These are phyloP conservation scores for Sporothrix variecibatus DNA, from an alignment of 2,329 filamentous ascomycete genomes.

Conservation along the genomic window DNA sequence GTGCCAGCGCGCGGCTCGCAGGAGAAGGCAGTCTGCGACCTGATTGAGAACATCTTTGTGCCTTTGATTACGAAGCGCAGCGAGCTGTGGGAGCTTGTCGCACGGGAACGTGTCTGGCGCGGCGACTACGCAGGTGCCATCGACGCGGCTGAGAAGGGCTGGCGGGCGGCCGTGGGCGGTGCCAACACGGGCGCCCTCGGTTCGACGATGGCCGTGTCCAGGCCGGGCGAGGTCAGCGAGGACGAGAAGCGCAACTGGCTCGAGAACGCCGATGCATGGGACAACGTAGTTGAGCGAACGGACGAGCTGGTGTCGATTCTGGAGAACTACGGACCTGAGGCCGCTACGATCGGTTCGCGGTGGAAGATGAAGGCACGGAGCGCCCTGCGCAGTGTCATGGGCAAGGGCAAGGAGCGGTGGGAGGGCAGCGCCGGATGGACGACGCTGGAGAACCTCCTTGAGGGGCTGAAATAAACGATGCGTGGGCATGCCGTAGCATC, in stretches of 20 bases:
- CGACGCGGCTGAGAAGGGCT: conserved; percentile 84
- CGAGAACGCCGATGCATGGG: conserved; percentile 66
- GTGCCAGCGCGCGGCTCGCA: conserved; percentile 59
- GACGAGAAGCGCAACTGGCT: conserved; percentile 53
- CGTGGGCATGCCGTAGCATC: neutral
- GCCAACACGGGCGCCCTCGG: conserved; percentile 38
- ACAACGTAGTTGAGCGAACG: conserved; percentile 73
- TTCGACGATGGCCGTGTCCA: conserved; percentile 44
- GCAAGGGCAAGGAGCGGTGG: conserved; percentile 79
- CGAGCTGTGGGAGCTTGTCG: conserved; percentile 74
- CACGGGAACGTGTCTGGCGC: conserved; percentile 72
- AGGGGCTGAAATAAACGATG: conserved; percentile 45
- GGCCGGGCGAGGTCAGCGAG: conserved; percentile 29
- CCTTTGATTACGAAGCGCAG: conserved; percentile 82
- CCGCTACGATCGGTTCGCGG: conserved; percentile 69
- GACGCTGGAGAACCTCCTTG: conserved; percentile 57
- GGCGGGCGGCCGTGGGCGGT: conserved; percentile 66
- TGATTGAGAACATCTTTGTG: conserved; percentile 73
- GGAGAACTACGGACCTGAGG: conserved; percentile 71
- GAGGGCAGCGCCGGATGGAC: conserved; percentile 73
- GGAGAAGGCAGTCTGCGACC: conserved; percentile 63
- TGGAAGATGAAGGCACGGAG: conserved; percentile 90
- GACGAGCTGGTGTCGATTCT: conserved; percentile 80
- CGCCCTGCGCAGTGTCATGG: conserved; percentile 80
- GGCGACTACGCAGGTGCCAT: conserved; percentile 70